phyloP scores from a whole-genome alignment of 352 stramenopile genomes.

The Phytophthora colocasiae region DNA sequence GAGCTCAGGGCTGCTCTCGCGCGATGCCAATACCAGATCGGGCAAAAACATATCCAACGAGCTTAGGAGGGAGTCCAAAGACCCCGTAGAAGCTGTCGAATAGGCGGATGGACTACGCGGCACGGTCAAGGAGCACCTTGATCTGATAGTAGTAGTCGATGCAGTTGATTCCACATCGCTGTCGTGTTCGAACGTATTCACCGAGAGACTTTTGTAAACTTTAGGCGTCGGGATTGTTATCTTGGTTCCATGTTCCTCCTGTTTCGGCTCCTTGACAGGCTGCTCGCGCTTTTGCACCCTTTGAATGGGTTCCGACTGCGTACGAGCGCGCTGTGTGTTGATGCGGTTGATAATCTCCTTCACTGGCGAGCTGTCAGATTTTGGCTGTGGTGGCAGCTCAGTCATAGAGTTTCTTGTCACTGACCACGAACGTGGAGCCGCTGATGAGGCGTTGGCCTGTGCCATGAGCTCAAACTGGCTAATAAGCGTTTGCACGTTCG shows the following conservation, averaged over 20 bases:
- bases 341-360: constrained; percentile 29
- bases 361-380: constrained; percentile 19
- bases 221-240: constrained; percentile 3
- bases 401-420: constrained; percentile 7
- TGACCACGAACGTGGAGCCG: constrained; percentile 11
- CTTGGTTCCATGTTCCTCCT: constrained; percentile 1
- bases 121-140: constrained; percentile 17
- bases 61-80: constrained; percentile 39
- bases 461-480: constrained; percentile 45
- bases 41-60: constrained; percentile 35
- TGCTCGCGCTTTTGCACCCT: constrained; percentile 2
- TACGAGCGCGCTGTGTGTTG: constrained; percentile 7
- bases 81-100: constrained; percentile 43
- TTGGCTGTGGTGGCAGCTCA: constrained; percentile 12
- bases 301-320: constrained; percentile 17
- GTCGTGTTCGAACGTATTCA: constrained; percentile 23
- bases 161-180: constrained; percentile 16
- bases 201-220: constrained; percentile 22
- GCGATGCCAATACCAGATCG: constrained; percentile 24
- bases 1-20: constrained; percentile 12
- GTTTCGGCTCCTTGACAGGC: constrained; percentile 1
- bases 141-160: constrained; percentile 14
- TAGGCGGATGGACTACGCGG: constrained; percentile 36
- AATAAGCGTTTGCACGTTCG: constrained; percentile 43
- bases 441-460: constrained; percentile 8